phyloP scores from a whole-genome alignment of 768 basidiomycete species.

The Lactifluus volemus region DNA sequence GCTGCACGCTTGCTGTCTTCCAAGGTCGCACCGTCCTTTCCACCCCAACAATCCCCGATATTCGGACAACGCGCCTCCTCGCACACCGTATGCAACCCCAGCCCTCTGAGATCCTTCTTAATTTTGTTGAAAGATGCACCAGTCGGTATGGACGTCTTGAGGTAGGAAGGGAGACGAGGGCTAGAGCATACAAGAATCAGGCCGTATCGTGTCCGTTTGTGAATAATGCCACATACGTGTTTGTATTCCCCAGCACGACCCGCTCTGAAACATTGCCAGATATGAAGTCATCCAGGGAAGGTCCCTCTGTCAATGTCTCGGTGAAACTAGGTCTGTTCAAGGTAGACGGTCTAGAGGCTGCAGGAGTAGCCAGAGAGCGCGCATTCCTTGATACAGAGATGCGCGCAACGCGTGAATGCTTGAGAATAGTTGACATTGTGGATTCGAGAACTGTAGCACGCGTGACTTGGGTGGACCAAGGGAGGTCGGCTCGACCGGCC shows the following conservation, averaged over 20 bases:
- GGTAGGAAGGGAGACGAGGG: slow-evolving; percentile 75
- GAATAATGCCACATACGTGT: slow-evolving; percentile 38
- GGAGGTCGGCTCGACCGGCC: not conserved
- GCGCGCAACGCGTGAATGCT: slow-evolving; percentile 12
- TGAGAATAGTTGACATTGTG: slow-evolving; percentile 13
- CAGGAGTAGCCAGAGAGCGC: slow-evolving; percentile 20
- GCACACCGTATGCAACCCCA: slow-evolving; percentile 91
- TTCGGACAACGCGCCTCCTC: slow-evolving; percentile 99
- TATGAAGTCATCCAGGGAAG: slow-evolving; percentile 75
- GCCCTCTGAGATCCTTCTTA: slow-evolving; percentile 89
- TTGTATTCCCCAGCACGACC: slow-evolving; percentile 64
- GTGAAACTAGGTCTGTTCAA: slow-evolving; percentile 37
- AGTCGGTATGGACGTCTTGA: slow-evolving; percentile 90
- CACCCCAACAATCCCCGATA: slow-evolving; percentile 99
- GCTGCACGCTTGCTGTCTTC: slow-evolving; percentile 73
- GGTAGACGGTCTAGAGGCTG: slow-evolving; percentile 41
- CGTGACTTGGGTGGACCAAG: too few relatives aligned
- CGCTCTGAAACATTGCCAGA: slow-evolving; percentile 48
- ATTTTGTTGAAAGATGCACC: slow-evolving; percentile 85
- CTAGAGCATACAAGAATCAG: slow-evolving; percentile 32
- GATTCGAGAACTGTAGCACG: too few relatives aligned
- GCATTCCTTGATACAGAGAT: not conserved
- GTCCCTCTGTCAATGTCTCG: slow-evolving; percentile 52
- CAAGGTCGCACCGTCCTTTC: slow-evolving; percentile 55
- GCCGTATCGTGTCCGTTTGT: not conserved